Base-by-base conservation (phyloP, 352 stramenopile genomes). In the Pythium sp. region DNA sequence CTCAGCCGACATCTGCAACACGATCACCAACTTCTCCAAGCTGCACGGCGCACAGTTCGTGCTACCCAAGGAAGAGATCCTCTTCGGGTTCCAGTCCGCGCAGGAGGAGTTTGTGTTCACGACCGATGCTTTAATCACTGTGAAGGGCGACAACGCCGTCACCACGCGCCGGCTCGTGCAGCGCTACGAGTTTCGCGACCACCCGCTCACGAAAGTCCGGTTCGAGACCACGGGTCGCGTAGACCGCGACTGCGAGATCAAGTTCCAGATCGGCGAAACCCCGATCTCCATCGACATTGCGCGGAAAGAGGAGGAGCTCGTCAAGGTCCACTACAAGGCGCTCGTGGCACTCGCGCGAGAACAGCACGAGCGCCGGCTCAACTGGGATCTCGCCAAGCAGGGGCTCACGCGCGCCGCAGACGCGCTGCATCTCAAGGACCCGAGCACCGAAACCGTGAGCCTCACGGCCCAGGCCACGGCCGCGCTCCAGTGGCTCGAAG, bases 81-180 rank as follows among this genome's bases (percentile, higher is more conserved):
- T 75, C 18, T 90, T 91, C 54, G 78, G 76, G 3, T 71, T 91
- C 49, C 60, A 79, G 41, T 86, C 81, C 11, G 57, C 72, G 7
- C 86, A 89, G 46, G 80, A 89, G 61, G 82, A 88, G 66, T 89
- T 87, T 49, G 72, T 77, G 14, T 86, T 90, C 73, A 89, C 82
- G n/a, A 90, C 83, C 72, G 67, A 86, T 59, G 82, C 82, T 20
- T 28, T 91, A 38, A 72, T 91, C 60, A 70, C 65, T 15, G 20
- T 77, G 11, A 53, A 72, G 51, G 80, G 77, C 24, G 69, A 78
- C 49, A 84, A 34, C 46, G 76, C 80, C 15, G 84, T 70, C 0
- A 89, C 80, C 0, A 87, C 82, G 3, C 82, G 82, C 28, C 78
- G 78, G 60, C 72, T 89, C 14, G 76, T 86, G 22, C 34, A 76